Evolutionary conservation across 306 rosid species (phyloP).

Genomic region (Fragaria ananassa): DNA sequence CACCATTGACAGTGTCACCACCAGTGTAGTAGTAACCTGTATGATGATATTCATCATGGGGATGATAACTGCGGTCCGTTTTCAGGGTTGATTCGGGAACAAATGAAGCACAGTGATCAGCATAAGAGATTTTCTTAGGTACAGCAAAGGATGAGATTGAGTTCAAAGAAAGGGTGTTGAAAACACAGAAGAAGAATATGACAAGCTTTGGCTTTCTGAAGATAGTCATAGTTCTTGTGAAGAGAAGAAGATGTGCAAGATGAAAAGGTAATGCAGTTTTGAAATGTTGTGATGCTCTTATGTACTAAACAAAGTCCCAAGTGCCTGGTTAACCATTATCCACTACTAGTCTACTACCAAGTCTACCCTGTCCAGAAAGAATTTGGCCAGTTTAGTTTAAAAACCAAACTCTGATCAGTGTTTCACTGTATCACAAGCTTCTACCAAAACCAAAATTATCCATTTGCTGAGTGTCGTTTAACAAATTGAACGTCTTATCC

Average conservation of each 20-base stretch:
- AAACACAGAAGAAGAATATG: slow-evolving; percentile 17
- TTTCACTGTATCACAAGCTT: background rate
- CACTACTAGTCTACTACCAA: background rate
- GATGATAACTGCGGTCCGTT: background rate
- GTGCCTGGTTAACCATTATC: background rate
- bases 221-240: background rate
- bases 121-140: slow-evolving; percentile 22
- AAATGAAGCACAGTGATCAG: slow-evolving; percentile 40
- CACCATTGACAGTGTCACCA: slow-evolving; percentile 5
- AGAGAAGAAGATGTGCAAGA: background rate
- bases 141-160: slow-evolving; percentile 19
- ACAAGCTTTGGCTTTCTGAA: slow-evolving; percentile 13
- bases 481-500: background rate
- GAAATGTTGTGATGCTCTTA: background rate
- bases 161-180: slow-evolving; percentile 14
- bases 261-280: background rate
- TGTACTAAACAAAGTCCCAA: background rate
- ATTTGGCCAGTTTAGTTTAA: background rate
- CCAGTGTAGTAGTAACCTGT: slow-evolving; percentile 41
- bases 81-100: slow-evolving; percentile 30
- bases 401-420: background rate
- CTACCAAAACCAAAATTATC: background rate
- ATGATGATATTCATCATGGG: slow-evolving; percentile 6
- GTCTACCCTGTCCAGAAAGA: background rate
- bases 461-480: background rate